A percentile compares a stretch with the other conserved stretches of the same genome.
Evolutionary conservation across 2,329 filamentous ascomycete genomes (phyloP).

Genomic region (Leptographium galeiforme): DNA sequence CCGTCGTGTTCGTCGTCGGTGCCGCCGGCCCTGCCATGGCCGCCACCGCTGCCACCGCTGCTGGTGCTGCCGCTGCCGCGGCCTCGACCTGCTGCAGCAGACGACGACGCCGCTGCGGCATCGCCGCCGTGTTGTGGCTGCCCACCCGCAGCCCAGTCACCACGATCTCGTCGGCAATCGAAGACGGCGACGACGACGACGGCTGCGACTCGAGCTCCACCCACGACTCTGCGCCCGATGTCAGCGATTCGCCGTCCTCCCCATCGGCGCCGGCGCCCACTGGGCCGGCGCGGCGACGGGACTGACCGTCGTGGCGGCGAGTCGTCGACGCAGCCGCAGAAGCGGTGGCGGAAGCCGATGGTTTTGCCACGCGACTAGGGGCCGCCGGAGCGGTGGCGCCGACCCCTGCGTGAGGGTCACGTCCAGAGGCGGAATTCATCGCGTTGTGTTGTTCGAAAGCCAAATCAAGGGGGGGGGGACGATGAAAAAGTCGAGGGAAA

Average conservation of each 20-base stretch:
- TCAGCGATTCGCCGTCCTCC: slow-evolving; percentile 10
- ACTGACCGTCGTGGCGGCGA: slow-evolving; percentile 22
- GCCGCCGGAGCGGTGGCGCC: not conserved
- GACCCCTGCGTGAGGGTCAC: slow-evolving; percentile 5
- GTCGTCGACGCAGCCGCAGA: slow-evolving; percentile 3
- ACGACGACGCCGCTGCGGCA: slow-evolving; percentile 43
- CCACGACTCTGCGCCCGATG: slow-evolving; percentile 65
- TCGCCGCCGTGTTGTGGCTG: slow-evolving; percentile 35
- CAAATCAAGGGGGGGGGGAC: too few relatives aligned
- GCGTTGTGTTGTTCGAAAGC: too few relatives aligned
- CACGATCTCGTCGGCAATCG: slow-evolving; percentile 74
- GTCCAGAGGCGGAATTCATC: slow-evolving; percentile 4
- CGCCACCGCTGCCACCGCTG: not conserved
- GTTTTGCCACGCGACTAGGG: slow-evolving; percentile 3
- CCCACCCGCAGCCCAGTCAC: slow-evolving; percentile 75
- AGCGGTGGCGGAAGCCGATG: not conserved
- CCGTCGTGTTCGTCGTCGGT: slow-evolving; percentile 23
- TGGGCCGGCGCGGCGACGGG: not conserved
- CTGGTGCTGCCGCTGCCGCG: not conserved
- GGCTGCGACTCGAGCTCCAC: slow-evolving; percentile 86
- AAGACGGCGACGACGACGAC: slow-evolving; percentile 86
- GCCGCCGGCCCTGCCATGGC: slow-evolving; percentile 1
- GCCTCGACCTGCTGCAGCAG: slow-evolving; percentile 22
- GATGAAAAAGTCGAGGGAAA: not conserved
- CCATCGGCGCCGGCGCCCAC: not conserved